Evolutionary conservation across 2,329 filamentous ascomycete genomes (phyloP).

Genomic region (Xylariaceae sp.): DNA sequence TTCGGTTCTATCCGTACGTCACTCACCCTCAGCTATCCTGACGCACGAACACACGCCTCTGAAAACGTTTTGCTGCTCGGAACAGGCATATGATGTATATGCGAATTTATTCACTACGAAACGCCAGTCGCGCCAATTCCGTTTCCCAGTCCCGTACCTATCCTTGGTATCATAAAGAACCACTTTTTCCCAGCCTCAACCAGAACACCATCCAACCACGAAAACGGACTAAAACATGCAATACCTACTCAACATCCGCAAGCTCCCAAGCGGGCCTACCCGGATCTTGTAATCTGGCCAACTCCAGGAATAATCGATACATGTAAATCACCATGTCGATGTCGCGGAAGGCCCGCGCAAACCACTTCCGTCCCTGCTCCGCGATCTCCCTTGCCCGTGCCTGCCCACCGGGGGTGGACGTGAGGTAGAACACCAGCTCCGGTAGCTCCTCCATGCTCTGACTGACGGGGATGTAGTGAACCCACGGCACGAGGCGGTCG

Average conservation of each 20-base stretch:
- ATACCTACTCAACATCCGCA: neutral
- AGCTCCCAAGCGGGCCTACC: slow-evolving; percentile 16
- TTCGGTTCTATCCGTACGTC: too few relatives aligned
- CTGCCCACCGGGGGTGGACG: slow-evolving; percentile 44
- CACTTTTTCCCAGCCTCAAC: too few relatives aligned
- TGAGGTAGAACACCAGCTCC: slow-evolving; percentile 47
- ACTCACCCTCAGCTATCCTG: too few relatives aligned
- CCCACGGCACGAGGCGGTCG: slow-evolving; percentile 52
- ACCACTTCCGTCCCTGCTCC: slow-evolving; percentile 52
- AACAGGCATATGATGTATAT: too few relatives aligned
- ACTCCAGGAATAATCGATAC: slow-evolving; percentile 59
- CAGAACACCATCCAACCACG: neutral
- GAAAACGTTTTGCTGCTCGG: too few relatives aligned
- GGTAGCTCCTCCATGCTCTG: slow-evolving; percentile 48
- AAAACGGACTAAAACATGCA: neutral
- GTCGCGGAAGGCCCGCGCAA: slow-evolving; percentile 48
- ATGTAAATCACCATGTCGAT: slow-evolving; percentile 58
- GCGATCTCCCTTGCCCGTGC: slow-evolving; percentile 48
- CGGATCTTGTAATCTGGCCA: slow-evolving; percentile 40
- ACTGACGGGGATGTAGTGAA: slow-evolving; percentile 54
- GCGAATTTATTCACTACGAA: too few relatives aligned
- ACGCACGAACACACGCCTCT: too few relatives aligned
- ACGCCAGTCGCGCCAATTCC: too few relatives aligned
- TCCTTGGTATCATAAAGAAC: too few relatives aligned
- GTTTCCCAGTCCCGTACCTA: too few relatives aligned